Evolutionary conservation across 2,329 filamentous ascomycete genomes (phyloP).

Genomic region (Trichocomaceae sp.): DNA sequence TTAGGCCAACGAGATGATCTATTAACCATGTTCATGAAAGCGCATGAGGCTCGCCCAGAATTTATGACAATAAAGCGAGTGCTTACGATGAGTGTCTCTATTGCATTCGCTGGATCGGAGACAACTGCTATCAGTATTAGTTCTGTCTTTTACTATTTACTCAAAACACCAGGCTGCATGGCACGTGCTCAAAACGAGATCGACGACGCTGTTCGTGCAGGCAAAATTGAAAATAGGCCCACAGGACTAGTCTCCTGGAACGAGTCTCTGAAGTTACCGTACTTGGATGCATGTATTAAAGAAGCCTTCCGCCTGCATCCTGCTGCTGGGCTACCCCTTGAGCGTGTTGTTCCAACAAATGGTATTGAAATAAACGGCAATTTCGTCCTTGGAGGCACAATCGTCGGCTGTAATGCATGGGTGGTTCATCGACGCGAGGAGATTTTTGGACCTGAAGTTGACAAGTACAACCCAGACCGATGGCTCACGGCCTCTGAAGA

Average conservation of each 20-base stretch:
- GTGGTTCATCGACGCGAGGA: conserved; percentile 62
- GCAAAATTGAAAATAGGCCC: conserved; percentile 31
- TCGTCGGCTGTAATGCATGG: conserved; percentile 71
- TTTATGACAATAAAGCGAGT: conserved; percentile 25
- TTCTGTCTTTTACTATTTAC: conserved; percentile 66
- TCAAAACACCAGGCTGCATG: conserved; percentile 50
- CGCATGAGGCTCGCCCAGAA: conserved; percentile 20
- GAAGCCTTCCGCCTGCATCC: conserved; percentile 73
- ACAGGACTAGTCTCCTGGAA: conserved; percentile 57
- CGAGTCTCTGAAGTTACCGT: conserved; percentile 63
- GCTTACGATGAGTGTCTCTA: conserved; percentile 25
- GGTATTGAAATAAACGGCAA: conserved; percentile 14
- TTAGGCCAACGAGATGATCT: conserved; percentile 16
- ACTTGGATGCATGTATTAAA: conserved; percentile 43
- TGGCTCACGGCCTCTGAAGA: conserved; percentile 12
- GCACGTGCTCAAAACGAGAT: conserved; percentile 48
- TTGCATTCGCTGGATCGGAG: conserved; percentile 62
- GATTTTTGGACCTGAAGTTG: conserved; percentile 62
- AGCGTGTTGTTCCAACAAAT: conserved; percentile 59
- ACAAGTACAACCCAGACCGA: conserved; percentile 40
- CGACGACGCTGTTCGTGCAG: conserved; percentile 46
- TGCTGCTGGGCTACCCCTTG: conserved; percentile 64
- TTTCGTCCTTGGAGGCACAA: conserved; percentile 26
- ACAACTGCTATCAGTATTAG: conserved; percentile 70
- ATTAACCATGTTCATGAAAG: conserved; percentile 24